These are phyloP conservation scores for Cyclostephanos tholiformis DNA, from an alignment of 108 stramenopile species.

Conservation along the genomic window DNA sequence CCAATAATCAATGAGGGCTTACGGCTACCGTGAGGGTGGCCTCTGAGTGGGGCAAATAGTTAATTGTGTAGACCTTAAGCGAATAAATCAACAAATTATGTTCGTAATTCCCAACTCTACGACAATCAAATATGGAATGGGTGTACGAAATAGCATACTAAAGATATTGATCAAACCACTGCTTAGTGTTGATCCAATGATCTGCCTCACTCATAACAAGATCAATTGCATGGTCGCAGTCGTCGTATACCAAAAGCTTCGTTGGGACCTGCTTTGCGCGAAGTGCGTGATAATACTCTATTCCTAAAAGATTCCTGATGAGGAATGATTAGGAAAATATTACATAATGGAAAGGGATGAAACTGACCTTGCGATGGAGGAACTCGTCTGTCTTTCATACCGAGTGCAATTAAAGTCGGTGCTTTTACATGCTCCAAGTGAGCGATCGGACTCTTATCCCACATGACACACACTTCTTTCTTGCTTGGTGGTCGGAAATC, in stretches of 20 bases:
- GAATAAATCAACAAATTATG: no score
- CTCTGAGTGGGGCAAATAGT: no score
- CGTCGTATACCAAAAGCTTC: conserved; percentile 74
- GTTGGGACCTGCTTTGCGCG: conserved; percentile 62
- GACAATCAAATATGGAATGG: no score
- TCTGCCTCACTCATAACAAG: conserved; percentile 74
- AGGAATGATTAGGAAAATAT: background rate
- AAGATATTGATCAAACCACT: conserved; percentile 78
- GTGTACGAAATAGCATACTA: no score
- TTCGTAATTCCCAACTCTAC: no score
- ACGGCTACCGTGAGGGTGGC: no score
- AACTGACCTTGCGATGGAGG: conserved; percentile 67
- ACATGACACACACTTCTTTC: conserved; percentile 62
- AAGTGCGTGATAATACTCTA: conserved; percentile 79
- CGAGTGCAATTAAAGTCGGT: conserved; percentile 87
- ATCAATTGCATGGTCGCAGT: conserved; percentile 80
- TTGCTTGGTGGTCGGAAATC: conserved; percentile 59
- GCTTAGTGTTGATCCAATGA: conserved; percentile 76
- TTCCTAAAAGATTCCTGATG: conserved; percentile 77
- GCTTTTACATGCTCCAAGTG: conserved; percentile 73
- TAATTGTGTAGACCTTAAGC: no score
- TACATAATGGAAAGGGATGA: background rate
- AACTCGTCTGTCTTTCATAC: conserved; percentile 75
- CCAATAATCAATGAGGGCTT: no score
- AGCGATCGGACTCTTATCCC: conserved; percentile 70